These are phyloP conservation scores for Saccharomycopsis babjevae DNA, from an alignment of 805 yeast species.

Conservation along the genomic window DNA sequence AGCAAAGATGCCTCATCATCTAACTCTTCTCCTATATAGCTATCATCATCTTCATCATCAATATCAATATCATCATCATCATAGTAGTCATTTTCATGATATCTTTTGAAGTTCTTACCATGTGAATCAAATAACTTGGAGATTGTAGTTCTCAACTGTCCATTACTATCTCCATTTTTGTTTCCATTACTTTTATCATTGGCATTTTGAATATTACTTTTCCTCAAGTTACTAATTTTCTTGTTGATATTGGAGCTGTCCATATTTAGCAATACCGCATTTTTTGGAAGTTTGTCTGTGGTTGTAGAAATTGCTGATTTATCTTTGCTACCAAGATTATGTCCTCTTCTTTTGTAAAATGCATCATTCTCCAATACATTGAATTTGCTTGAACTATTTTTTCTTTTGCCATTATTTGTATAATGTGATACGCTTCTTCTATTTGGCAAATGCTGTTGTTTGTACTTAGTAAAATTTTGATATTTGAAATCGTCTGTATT, in stretches of 20 bases:
- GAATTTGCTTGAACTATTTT: neutral
- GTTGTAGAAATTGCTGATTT: neutral
- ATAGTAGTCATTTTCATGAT: conserved; percentile 54
- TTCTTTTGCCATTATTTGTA: neutral
- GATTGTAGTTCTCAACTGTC: conserved; percentile 52
- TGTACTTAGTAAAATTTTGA: conserved; percentile 14
- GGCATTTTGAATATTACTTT: neutral
- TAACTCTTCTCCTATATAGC: conserved; percentile 22
- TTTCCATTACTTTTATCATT: neutral
- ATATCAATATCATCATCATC: conserved; percentile 37
- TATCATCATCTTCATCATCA: conserved; percentile 27
- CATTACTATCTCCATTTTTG: neutral
- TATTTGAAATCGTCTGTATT: conserved; percentile 17
- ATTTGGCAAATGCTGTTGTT: neutral
- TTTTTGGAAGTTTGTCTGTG: neutral
- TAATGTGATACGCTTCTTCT: neutral
- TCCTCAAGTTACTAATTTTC: neutral
- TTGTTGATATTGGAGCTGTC: conserved; percentile 5
- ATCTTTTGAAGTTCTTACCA: conserved; percentile 62
- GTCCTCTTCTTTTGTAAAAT: neutral
- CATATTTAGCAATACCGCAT: neutral
- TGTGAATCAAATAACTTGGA: conserved; percentile 64
- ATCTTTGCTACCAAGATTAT: neutral
- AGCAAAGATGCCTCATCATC: conserved; percentile 17
- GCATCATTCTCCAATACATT: neutral